Conservation (phyloP, 805 yeast genomes). For the Kurtzmaniella fragi region DNA sequence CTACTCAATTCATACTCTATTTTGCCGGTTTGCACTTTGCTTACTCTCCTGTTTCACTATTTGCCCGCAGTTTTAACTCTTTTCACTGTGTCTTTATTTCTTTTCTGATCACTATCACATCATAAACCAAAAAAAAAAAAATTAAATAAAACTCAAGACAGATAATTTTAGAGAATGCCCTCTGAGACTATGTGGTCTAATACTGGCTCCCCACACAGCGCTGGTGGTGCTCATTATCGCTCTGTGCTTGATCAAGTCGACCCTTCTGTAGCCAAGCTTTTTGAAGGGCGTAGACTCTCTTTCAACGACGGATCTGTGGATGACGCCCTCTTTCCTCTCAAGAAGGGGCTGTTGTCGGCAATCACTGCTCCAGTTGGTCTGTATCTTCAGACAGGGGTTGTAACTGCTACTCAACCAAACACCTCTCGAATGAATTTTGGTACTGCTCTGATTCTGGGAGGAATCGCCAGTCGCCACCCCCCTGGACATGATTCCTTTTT, state of each 20-base stretch:
- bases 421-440: conserved; percentile 38
- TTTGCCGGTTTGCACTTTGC: too few relatives aligned
- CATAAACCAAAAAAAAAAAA: too few relatives aligned
- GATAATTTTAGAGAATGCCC: too few relatives aligned
- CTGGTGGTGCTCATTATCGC: conserved; percentile 19
- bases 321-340: conserved; percentile 40
- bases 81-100: too few relatives aligned
- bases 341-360: conserved; percentile 43
- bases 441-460: conserved; percentile 59
- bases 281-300: conserved; percentile 34
- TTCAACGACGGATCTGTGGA: conserved; percentile 40
- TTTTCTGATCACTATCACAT: too few relatives aligned
- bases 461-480: conserved; percentile 43
- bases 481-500: conserved; percentile 47
- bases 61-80: too few relatives aligned
- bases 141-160: neutral
- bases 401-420: conserved; percentile 12
- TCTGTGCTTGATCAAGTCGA: conserved; percentile 36
- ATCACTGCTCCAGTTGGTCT: conserved; percentile 41
- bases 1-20: too few relatives aligned
- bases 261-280: conserved; percentile 34
- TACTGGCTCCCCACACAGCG: conserved; percentile 11
- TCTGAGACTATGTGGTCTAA: conserved; percentile 43
- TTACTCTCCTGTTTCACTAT: too few relatives aligned
- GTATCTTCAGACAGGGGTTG: conserved; percentile 6